Conservation (phyloP, 305 asterid genomes). For the Solanum hybrid region DNA sequence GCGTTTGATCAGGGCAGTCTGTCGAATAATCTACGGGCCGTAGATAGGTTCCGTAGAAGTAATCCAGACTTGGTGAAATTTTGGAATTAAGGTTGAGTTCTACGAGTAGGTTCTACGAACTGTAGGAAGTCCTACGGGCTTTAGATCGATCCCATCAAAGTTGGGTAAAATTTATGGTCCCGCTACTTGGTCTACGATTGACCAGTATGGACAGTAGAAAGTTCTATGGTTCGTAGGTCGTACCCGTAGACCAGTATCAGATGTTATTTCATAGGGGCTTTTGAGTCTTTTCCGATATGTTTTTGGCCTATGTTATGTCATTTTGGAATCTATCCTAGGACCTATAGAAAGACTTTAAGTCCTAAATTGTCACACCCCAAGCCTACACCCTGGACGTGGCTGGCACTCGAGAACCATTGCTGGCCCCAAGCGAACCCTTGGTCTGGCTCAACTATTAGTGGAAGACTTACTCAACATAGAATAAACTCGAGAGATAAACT, state of each 20-base stretch:
- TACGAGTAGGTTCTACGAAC: neutral
- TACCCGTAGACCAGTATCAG: no score
- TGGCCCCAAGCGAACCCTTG: no score
- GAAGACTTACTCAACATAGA: no score
- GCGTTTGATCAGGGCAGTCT: neutral
- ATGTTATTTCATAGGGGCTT: neutral
- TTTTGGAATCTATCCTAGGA: neutral
- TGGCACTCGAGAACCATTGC: no score
- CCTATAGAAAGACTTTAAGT: neutral
- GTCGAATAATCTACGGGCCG: neutral
- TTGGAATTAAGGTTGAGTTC: neutral
- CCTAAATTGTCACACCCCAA: neutral
- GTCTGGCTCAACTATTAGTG: no score
- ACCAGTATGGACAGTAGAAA: neutral
- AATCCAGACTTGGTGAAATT: neutral
- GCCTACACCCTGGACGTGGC: no score
- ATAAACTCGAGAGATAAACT: no score
- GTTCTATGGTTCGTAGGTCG: neutral
- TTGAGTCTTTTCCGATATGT: no score
- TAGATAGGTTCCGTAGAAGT: neutral
- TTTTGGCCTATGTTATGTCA: neutral
- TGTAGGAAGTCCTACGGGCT: no score
- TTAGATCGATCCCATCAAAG: neutral
- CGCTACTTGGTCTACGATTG: neutral
- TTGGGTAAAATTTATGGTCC: neutral